Evolutionary conservation across 129 eudicot species (phyloP), one percentile per base, ranked within the genome.

Genomic region (Calendula officinalis): DNA sequence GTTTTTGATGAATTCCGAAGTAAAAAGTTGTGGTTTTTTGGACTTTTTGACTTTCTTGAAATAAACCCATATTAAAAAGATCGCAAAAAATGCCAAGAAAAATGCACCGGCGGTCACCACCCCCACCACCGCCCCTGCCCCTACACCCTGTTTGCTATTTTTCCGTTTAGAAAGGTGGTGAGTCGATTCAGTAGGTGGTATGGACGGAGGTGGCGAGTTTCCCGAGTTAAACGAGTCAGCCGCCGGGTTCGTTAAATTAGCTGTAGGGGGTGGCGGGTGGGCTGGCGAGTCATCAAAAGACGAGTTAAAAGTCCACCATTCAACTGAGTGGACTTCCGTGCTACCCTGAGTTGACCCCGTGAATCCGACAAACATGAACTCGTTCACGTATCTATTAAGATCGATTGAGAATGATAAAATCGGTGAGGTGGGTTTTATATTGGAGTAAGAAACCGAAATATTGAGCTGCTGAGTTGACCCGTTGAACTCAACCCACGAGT

Each of bases 401-500:
- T 84, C 88, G 3, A 91, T 7, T 3, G 37, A n/a, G 53, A 78
- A 34, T 0, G 95, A 84, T 32, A 91, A 50, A 40, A 91, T 40
- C 7, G 98, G 96, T 7, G 72, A 69, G 6, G 62, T 67, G n/a
- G 98, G 98, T 72, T 91, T 91, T 4, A 77, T 55, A 65, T 87
- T 84, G 16, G 96, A 80, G 61, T 91, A 91, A 0, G 98, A 87
- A 33, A 91, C 81, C 4, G 78, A 87, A 3, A 91, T 60, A 17
- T 74, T 68, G 59, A 91, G 79, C 4, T 47, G 62, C 60, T 50
- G 83, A 53, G 83, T 79, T 36, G 87, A 68, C 74, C 88, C 96
- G 75, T 82, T 79, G 55, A 71, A 91, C 57, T 91, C 96, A 33
- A 91, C 73, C 98, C 98, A 91, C 70, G 94, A 75, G 84, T 91